Base-by-base conservation (phyloP, 2,329 filamentous ascomycete species). In the Ramichloridium luteum region DNA sequence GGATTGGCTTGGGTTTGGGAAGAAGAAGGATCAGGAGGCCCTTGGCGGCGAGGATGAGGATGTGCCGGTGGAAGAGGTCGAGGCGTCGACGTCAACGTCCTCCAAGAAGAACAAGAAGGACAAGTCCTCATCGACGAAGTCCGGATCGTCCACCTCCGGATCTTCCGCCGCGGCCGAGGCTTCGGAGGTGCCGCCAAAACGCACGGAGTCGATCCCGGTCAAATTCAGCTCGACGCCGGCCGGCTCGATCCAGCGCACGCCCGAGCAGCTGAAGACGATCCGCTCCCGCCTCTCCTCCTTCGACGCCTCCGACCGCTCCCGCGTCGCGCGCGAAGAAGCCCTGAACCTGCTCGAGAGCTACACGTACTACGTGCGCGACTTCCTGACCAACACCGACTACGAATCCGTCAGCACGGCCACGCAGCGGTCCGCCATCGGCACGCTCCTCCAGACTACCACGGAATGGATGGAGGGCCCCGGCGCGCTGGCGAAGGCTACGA, bases 341-440 rank as follows among this genome's bases (percentile, higher is more conserved):
- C 65, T 94, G 35, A 98, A 96, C 59, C 79, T 81, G 43, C 73
- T 98, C n/a, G 90, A 98, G 58, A 78, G 72, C 9, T 96, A 80
- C 57, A 93, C 88, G 10, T 98, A 98, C 66, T 79, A 76, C 49
- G 72, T 81, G 16, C 77, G 85, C 15, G 85, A 94, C 55, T 68
- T 93, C 27, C 66, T 94, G 2, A 78, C 83, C 25, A 77, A 79
- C 38, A 75, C 82, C 28, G 66, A 68, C 1, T 96, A 94, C 53
- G 64, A 80, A 31, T 67, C 68, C 9, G 73, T 70, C 3, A 80
- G 85, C 17, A 88, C 79, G 6, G 62, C 73, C 3, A 67, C 71
- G 13, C 72, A 85, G 50, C 72, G 83, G 28, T 55, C 67, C 5
- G 58, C 61, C n/a, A 67, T 96, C 9, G 70, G 79, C 46, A 64